Conservation (phyloP, 441 rosid species). For the Erodium trifolium region DNA sequence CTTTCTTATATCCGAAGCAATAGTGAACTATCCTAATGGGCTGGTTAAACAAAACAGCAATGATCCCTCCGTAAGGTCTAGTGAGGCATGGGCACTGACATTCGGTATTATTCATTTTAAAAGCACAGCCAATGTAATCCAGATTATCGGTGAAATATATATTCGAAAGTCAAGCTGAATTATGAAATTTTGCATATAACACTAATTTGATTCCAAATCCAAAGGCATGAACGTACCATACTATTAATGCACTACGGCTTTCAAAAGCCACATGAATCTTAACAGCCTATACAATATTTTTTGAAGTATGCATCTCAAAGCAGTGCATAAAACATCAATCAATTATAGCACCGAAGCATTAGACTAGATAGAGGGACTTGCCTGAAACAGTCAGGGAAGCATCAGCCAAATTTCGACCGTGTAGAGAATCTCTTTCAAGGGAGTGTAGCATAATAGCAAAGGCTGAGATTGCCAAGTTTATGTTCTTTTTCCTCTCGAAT, state of each 20-base stretch:
- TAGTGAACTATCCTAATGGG: not conserved
- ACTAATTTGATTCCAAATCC: not conserved
- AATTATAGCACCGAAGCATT: not conserved
- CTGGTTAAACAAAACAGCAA: not conserved
- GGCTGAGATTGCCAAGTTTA: conserved; percentile 66
- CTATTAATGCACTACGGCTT: not conserved
- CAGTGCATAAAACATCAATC: not conserved
- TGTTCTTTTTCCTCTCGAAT: conserved; percentile 77
- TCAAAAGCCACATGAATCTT: not conserved
- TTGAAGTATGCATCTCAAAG: not conserved
- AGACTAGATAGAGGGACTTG: conserved; percentile 19
- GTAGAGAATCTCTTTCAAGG: conserved; percentile 27
- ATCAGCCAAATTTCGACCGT: conserved; percentile 24
- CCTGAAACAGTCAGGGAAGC: conserved; percentile 66
- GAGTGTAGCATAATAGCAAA: conserved; percentile 52
- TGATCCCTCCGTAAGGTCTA: not conserved
- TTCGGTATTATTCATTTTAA: not conserved
- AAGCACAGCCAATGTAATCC: not conserved
- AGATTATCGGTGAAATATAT: not conserved
- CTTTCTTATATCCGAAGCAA: not conserved
- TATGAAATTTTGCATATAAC: not conserved
- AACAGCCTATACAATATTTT: not conserved
- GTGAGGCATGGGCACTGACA: not conserved
- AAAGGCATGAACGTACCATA: not conserved
- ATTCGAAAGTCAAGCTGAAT: not conserved